These are phyloP conservation scores for Mycena albidolilacea DNA, from an alignment of 768 basidiomycete genomes.

Conservation along the genomic window DNA sequence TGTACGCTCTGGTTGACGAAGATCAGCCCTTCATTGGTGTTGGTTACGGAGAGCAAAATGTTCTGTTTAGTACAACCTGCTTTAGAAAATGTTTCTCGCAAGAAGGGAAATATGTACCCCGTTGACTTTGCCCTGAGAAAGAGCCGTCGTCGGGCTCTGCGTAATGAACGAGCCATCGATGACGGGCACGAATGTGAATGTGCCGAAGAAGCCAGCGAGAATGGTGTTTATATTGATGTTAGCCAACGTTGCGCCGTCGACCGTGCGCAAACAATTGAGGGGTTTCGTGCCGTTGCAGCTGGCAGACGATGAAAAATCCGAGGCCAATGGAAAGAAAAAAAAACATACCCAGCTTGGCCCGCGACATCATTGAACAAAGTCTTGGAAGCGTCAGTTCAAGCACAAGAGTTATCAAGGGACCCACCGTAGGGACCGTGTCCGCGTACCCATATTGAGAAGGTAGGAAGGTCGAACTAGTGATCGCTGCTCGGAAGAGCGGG, in stretches of 20 bases:
- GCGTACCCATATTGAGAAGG: constrained; percentile 52
- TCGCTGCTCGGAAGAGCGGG: constrained; percentile 45
- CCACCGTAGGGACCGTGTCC: constrained; percentile 16
- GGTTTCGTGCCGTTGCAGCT: neutral
- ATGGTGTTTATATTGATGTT: neutral
- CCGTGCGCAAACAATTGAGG: neutral
- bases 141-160: constrained; percentile 48
- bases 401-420: neutral
- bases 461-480: constrained; percentile 31
- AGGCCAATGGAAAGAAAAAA: neutral
- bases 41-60: constrained; percentile 43
- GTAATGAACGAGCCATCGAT: constrained; percentile 52
- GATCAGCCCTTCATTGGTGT: constrained; percentile 43
- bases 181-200: constrained; percentile 50
- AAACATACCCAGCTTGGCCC: neutral
- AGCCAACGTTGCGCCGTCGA: neutral
- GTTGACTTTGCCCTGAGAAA: constrained; percentile 34
- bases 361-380: neutral
- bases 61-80: constrained; percentile 19
- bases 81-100: neutral
- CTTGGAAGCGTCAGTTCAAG: neutral
- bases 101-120: neutral
- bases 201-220: neutral
- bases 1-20: constrained; percentile 39
- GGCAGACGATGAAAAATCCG: neutral